A percentile compares a stretch with the other conserved stretches of the same genome.
Evolutionary conservation across 2,329 filamentous ascomycete species (phyloP).

Genomic region (Verticillium dahliae): DNA sequence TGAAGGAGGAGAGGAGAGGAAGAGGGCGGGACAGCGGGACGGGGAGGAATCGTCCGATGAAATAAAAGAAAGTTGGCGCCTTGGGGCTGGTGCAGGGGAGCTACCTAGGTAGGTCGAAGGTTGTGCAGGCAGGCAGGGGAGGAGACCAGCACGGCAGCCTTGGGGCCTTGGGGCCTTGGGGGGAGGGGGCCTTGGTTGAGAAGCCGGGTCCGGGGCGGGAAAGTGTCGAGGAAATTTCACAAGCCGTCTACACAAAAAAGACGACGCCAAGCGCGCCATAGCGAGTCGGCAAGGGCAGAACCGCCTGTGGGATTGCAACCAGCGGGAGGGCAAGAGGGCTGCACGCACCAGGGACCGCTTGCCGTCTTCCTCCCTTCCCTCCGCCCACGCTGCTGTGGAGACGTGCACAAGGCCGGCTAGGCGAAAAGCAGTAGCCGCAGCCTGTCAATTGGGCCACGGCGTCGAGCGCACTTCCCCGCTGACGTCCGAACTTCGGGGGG

Average conservation of each 20-base stretch:
- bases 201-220: background rate
- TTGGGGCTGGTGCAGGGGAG: background rate
- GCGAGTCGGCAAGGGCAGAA: background rate
- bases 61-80: background rate
- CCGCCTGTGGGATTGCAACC: background rate
- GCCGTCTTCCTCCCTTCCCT: background rate
- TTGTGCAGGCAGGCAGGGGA: background rate
- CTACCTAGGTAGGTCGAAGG: background rate
- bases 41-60: background rate
- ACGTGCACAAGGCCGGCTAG: background rate
- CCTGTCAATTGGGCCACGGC: background rate
- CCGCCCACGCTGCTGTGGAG: background rate
- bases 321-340: background rate
- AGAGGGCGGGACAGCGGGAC: background rate
- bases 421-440: background rate
- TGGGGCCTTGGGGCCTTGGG: background rate
- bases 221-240: slow-evolving; percentile 1
- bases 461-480: background rate
- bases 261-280: background rate
- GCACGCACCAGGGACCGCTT: background rate
- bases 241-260: background rate
- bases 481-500: background rate
- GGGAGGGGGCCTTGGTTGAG: too few species aligned
- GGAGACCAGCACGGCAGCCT: background rate
- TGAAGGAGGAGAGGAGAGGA: background rate